phyloP scores from a whole-genome alignment of 106 monocot genomes.

The Acanthochlamys bracteata region DNA sequence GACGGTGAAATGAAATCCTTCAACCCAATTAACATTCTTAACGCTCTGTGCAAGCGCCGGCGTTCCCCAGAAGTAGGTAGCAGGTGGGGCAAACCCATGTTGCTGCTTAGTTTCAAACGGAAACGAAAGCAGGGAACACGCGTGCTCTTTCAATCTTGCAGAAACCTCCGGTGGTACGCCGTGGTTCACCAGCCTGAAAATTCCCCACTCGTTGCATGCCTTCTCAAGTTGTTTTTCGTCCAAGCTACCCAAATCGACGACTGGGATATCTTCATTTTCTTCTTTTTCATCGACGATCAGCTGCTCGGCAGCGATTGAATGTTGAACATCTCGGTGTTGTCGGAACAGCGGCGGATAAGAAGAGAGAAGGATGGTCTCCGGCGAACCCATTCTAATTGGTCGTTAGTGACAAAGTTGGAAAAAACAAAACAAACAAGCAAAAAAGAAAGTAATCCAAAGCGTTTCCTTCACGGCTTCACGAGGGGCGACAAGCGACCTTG shows the following conservation, averaged over 20 bases:
- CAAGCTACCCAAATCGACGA: slow-evolving; percentile 26
- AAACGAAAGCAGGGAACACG: slow-evolving; percentile 17
- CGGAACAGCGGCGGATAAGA: slow-evolving; percentile 35
- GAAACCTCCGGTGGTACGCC: slow-evolving; percentile 36
- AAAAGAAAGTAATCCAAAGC: too few species aligned
- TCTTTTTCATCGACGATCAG: neutral
- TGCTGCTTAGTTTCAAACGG: slow-evolving; percentile 35
- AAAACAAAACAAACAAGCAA: too few species aligned
- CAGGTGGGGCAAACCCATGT: neutral
- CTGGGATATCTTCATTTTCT: slow-evolving; percentile 15
- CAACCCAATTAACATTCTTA: slow-evolving; percentile 35
- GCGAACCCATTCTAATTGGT: too few species aligned
- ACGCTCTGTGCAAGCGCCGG: slow-evolving; percentile 16
- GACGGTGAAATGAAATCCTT: slow-evolving; percentile 35
- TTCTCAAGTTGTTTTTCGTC: slow-evolving; percentile 8
- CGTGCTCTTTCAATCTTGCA: slow-evolving; percentile 6
- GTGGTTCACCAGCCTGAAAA: slow-evolving; percentile 48
- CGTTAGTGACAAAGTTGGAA: too few species aligned
- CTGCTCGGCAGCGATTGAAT: neutral
- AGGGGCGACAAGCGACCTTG: too few species aligned
- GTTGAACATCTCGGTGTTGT: too few species aligned
- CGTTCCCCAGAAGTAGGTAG: neutral
- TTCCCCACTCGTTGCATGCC: slow-evolving; percentile 32
- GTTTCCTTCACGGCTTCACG: too few species aligned
- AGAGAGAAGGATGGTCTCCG: too few species aligned